Evolutionary conservation across 1,139 yeast genomes (phyloP), one percentile per base, ranked within the genome.

Genomic region (Blastobotrys persicus): DNA sequence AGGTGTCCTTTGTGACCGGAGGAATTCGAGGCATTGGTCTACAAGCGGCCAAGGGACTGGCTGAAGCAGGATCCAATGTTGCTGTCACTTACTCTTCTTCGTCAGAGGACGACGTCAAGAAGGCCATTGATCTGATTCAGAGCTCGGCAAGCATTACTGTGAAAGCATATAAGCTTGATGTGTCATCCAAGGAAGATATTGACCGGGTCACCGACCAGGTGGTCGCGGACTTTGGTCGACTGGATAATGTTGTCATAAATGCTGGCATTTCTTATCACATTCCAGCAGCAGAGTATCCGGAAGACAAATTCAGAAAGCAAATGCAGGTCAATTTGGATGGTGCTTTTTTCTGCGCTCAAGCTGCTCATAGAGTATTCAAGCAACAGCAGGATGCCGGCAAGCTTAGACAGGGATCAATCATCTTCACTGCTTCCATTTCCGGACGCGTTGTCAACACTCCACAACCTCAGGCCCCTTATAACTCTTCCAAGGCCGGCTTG

Each of bases 401-500:
- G 28, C 17, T 37, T 6, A 11, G 28, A 3, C 41, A 51, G 44
- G 92, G 88, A 12, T 37, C 41, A 11, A 19, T 84, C 54, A 81
- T 86, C 57, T 73, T 86, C 68, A 83, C 88, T 48, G 91, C 89
- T 12, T 84, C 92, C 45, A 85, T 86, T 88, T 83, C 91, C 14
- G 94, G 89, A 44, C 79, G 78, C 59, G 83, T 86, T 60, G 91
- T 84, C 54, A 86, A 86, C 65, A 80, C 81, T 50, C 95, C 95
- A 9, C 92, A 86, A 67, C 78, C 82, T 49, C 94, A 86, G 70
- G 83, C 85, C 44, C 88, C 88, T 26, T 86, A 86, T 73, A 85
- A 85, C 69, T 83, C 85, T 65, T 82, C 89, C 59, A 86, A 86
- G 71, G 92, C 94, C 23, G 94, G 88, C 48, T 85, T 83, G 45